Evolutionary conservation across 2,329 filamentous ascomycete species (phyloP).

Genomic region (Cadophora luteo-olivacea): DNA sequence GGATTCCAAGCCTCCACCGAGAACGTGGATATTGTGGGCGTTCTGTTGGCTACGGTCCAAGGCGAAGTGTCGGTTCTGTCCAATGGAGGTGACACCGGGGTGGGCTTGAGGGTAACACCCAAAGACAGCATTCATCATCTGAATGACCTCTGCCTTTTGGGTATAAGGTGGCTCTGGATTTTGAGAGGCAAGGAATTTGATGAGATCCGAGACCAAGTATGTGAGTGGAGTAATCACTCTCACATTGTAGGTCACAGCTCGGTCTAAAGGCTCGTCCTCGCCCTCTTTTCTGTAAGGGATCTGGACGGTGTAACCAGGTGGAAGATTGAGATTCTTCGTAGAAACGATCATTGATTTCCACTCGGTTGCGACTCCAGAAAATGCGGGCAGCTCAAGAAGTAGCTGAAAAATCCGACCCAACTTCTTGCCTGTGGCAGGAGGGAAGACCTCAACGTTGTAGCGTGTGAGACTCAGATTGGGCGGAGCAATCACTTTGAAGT

Average conservation of each 20-base stretch:
- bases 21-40: slow-evolving; percentile 40
- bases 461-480: slow-evolving; percentile 36
- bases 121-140: slow-evolving; percentile 64
- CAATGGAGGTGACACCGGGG: slow-evolving; percentile 51
- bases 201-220: slow-evolving; percentile 32
- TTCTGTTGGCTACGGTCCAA: slow-evolving; percentile 42
- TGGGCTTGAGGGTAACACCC: slow-evolving; percentile 52
- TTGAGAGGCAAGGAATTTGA: slow-evolving; percentile 33
- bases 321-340: slow-evolving; percentile 30
- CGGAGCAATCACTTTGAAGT: slow-evolving; percentile 39
- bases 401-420: slow-evolving; percentile 41
- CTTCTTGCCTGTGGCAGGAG: slow-evolving; percentile 40
- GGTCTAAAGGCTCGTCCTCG: slow-evolving; percentile 36
- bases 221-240: slow-evolving; percentile 33
- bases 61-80: slow-evolving; percentile 60
- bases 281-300: slow-evolving; percentile 39
- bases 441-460: slow-evolving; percentile 41
- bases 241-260: slow-evolving; percentile 35
- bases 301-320: slow-evolving; percentile 26
- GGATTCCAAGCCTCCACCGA: slow-evolving; percentile 60
- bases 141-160: slow-evolving; percentile 57
- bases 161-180: slow-evolving; percentile 25
- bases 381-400: slow-evolving; percentile 42
- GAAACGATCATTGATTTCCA: slow-evolving; percentile 42
- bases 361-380: slow-evolving; percentile 39